phyloP scores from a whole-genome alignment of 2,329 filamentous ascomycete species.

The Cercospora beticola region DNA sequence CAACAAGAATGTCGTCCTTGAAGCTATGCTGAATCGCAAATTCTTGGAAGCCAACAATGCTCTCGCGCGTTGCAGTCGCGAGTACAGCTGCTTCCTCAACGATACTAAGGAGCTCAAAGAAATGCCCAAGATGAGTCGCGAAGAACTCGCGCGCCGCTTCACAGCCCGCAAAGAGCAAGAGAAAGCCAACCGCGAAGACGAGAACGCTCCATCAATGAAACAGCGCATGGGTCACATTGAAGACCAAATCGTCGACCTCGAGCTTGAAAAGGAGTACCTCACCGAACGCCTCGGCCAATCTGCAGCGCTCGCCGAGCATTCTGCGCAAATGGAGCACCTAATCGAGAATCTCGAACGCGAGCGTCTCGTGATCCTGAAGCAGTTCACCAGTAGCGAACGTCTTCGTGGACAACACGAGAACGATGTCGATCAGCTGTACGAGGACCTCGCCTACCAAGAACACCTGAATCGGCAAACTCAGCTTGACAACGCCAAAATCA shows the following conservation, averaged over 20 bases:
- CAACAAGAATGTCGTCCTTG: conserved; percentile 12
- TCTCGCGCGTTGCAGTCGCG: conserved; percentile 14
- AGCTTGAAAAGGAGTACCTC: conserved; percentile 11
- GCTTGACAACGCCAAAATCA: neutral
- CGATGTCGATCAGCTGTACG: conserved; percentile 4
- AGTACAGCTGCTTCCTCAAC: conserved; percentile 15
- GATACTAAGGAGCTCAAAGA: conserved; percentile 16
- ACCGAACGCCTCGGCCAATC: neutral
- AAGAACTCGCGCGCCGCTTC: conserved; percentile 4
- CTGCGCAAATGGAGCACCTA: conserved; percentile 10
- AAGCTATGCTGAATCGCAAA: conserved; percentile 11
- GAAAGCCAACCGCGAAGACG: conserved; percentile 9
- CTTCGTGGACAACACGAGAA: neutral
- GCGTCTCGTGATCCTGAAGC: neutral
- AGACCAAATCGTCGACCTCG: conserved; percentile 12
- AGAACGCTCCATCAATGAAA: neutral
- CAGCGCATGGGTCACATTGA: conserved; percentile 8
- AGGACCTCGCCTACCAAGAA: conserved; percentile 14
- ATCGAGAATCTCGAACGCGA: neutral
- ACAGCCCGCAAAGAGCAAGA: conserved; percentile 8
- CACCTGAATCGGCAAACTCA: conserved; percentile 5
- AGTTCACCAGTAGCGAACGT: conserved; percentile 1
- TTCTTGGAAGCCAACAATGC: conserved; percentile 23
- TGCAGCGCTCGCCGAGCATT: conserved; percentile 5
- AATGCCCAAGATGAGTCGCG: conserved; percentile 13